These are phyloP conservation scores for Phialemonium atrogriseum DNA, from an alignment of 2,329 filamentous ascomycete genomes.

Conservation along the genomic window DNA sequence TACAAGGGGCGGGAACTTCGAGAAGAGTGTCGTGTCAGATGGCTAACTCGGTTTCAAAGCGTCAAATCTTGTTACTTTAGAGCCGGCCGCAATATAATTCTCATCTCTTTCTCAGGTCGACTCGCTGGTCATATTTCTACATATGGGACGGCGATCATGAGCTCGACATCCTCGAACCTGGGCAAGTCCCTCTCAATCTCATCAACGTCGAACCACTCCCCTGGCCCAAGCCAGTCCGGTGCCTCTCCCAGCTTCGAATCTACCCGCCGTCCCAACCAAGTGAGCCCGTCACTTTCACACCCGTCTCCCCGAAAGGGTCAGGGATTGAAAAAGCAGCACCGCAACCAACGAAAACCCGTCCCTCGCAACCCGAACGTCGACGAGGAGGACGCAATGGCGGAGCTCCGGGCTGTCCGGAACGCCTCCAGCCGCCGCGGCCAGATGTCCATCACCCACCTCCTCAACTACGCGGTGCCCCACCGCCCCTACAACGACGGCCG, in stretches of 20 bases:
- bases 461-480: conserved; percentile 80
- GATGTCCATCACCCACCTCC: conserved; percentile 92
- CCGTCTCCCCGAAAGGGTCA: conserved; percentile 66
- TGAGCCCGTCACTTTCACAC: conserved; percentile 22
- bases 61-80: too few relatives aligned
- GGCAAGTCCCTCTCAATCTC: conserved; percentile 43
- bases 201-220: conserved; percentile 30
- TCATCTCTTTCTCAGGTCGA: neutral
- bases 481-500: conserved; percentile 54
- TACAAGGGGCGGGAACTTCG: too few relatives aligned
- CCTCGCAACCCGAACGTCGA: conserved; percentile 37
- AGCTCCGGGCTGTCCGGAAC: conserved; percentile 56
- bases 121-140: too few relatives aligned
- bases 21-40: too few relatives aligned
- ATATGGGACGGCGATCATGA: too few relatives aligned
- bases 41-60: too few relatives aligned
- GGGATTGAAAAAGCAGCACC: conserved; percentile 71
- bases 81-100: too few relatives aligned
- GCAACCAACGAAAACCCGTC: conserved; percentile 65
- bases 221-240: conserved; percentile 31
- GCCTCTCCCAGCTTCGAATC: conserved; percentile 40
- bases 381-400: conserved; percentile 82
- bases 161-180: conserved; percentile 26
- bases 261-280: conserved; percentile 36
- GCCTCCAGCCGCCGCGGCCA: conserved; percentile 73